A percentile compares a stretch with the other conserved stretches of the same genome.
phyloP scores from a whole-genome alignment of 2,329 filamentous ascomycete genomes.

The Diaporthe ampelina region DNA sequence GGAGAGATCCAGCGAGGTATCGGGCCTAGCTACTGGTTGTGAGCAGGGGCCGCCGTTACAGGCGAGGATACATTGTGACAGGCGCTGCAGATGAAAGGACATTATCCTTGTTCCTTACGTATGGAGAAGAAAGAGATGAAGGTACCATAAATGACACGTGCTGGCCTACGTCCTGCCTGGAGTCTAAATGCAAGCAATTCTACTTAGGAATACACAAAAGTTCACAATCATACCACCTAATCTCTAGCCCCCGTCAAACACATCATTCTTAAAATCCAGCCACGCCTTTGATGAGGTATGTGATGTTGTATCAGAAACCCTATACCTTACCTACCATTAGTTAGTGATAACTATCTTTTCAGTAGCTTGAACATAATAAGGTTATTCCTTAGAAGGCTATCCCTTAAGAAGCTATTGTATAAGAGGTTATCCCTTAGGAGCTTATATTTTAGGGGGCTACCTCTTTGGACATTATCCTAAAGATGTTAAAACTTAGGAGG shows the following conservation, averaged over 20 bases:
- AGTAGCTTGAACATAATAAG: too few species aligned
- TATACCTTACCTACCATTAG: too few species aligned
- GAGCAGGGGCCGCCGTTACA: not conserved
- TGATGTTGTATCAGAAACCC: too few species aligned
- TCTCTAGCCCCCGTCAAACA: not conserved
- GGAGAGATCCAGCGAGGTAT: not conserved
- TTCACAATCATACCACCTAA: slow-evolving; percentile 9
- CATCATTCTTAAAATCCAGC: too few species aligned
- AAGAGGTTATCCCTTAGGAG: too few species aligned
- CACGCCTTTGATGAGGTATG: too few species aligned
- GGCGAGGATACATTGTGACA: not conserved
- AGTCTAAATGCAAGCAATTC: slow-evolving; percentile 17
- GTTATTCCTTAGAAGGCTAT: too few species aligned
- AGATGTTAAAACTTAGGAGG: too few species aligned
- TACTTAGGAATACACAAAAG: slow-evolving; percentile 39
- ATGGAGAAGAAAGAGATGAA: not conserved
- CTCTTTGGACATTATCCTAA: too few species aligned
- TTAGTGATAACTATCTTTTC: too few species aligned
- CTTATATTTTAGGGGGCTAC: too few species aligned
- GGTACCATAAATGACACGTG: not conserved
- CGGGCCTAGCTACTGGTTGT: not conserved
- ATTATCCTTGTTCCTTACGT: not conserved
- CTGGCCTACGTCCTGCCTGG: not conserved
- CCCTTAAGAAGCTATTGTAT: too few species aligned
- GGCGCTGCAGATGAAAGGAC: not conserved